Evolutionary conservation across 768 basidiomycete species (phyloP).

Genomic region (Lentinula edodes): DNA sequence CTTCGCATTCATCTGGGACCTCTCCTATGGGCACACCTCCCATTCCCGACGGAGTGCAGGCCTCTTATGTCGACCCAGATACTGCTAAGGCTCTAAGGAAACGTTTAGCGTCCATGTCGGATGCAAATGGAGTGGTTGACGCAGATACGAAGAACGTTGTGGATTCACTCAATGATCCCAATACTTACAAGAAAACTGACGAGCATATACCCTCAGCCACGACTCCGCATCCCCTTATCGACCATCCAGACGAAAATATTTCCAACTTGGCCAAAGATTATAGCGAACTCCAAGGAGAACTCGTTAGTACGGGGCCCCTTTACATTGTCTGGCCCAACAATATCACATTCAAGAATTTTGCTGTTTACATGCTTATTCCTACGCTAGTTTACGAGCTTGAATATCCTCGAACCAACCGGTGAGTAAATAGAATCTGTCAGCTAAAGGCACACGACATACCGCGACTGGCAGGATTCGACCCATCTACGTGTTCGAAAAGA

Average conservation of each 20-base stretch:
- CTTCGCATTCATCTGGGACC: constrained; percentile 17
- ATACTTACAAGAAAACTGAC: neutral
- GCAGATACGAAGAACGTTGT: constrained; percentile 11
- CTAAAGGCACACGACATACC: neutral
- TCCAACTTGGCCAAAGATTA: constrained; percentile 70
- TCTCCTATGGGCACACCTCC: constrained; percentile 38
- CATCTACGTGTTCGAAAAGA: constrained; percentile 75
- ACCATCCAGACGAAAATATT: constrained; percentile 65
- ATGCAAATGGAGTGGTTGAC: constrained; percentile 10
- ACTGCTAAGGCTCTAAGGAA: constrained; percentile 51
- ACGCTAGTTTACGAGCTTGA: constrained; percentile 95
- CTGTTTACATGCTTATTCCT: constrained; percentile 81
- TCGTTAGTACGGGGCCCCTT: constrained; percentile 65
- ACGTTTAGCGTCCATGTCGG: constrained; percentile 42
- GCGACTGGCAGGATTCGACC: constrained; percentile 53
- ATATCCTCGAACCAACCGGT: constrained; percentile 88
- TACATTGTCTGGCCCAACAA: constrained; percentile 80
- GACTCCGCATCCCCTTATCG: constrained; percentile 41
- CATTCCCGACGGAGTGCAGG: constrained; percentile 38
- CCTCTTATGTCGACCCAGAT: constrained; percentile 48
- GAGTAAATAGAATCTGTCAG: constrained; percentile 14
- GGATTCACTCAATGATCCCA: neutral
- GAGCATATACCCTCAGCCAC: constrained; percentile 2
- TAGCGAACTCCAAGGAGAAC: constrained; percentile 69
- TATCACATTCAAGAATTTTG: constrained; percentile 76